These are phyloP conservation scores for Chrysochromulina tobinii DNA, from an alignment of 78 protist genomes.

Conservation along the genomic window DNA sequence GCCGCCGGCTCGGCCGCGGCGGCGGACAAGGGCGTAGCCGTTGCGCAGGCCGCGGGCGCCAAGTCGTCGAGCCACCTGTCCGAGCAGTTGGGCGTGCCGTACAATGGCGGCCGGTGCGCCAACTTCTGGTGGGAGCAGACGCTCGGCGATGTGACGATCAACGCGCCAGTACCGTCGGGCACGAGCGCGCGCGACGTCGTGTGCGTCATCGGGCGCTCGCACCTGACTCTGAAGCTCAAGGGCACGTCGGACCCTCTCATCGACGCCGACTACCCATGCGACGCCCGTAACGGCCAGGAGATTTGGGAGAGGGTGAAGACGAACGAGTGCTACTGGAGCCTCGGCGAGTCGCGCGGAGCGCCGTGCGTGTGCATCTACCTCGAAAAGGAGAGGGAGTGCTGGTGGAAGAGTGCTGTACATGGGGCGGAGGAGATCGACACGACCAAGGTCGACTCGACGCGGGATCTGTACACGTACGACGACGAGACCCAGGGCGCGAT, in stretches of 20 bases:
- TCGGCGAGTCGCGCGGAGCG: background rate
- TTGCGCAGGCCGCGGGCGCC: no score
- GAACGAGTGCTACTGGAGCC: background rate
- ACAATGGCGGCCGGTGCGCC: background rate
- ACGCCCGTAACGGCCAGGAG: background rate
- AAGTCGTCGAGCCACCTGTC: background rate
- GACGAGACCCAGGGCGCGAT: slow-evolving; percentile 27
- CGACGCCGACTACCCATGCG: slow-evolving; percentile 17
- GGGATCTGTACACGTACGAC: background rate
- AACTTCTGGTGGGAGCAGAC: slow-evolving; percentile 16
- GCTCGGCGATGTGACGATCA: background rate
- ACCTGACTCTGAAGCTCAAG: background rate
- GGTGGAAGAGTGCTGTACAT: no score
- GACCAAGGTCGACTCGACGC: slow-evolving; percentile 11
- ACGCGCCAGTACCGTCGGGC: background rate
- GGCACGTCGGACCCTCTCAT: background rate
- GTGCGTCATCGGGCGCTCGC: background rate
- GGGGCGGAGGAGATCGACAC: slow-evolving; percentile 20
- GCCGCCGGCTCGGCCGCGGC: no score
- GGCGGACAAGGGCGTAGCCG: no score
- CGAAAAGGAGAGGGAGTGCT: background rate
- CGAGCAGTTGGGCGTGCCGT: background rate
- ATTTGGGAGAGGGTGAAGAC: background rate
- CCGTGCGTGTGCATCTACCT: background rate
- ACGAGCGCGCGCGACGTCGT: background rate